phyloP scores from a whole-genome alignment of 2,329 filamentous ascomycete genomes.

The Cytospora mali region DNA sequence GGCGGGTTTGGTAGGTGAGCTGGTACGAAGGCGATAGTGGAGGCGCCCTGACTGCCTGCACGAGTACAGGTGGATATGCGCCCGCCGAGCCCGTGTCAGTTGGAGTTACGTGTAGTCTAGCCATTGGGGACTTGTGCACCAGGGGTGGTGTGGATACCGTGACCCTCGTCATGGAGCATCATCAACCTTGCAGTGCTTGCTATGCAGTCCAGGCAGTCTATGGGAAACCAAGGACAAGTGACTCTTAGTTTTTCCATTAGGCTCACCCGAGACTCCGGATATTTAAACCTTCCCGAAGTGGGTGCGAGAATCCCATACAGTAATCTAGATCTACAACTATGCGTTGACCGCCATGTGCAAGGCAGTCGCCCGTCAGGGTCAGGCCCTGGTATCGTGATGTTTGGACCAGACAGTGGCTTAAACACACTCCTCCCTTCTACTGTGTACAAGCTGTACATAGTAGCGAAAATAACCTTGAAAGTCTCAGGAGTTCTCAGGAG shows the following conservation, averaged over 20 bases:
- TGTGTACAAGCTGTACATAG: background rate
- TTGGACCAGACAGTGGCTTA: background rate
- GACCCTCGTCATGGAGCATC: background rate
- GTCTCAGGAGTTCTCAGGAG: too few species aligned
- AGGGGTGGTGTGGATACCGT: conserved; percentile 8
- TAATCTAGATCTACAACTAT: background rate
- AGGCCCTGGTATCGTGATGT: background rate
- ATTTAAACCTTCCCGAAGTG: too few species aligned
- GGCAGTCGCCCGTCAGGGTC: too few species aligned
- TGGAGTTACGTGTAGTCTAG: conserved; percentile 22
- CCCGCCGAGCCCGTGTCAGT: conserved; percentile 20
- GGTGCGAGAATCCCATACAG: background rate
- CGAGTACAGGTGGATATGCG: conserved; percentile 18
- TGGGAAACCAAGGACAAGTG: too few species aligned
- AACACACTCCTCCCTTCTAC: background rate
- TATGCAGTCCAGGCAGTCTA: background rate
- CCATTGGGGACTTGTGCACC: conserved; percentile 3
- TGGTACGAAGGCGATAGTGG: conserved; percentile 6
- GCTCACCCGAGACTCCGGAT: background rate
- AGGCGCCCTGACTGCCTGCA: conserved; percentile 14
- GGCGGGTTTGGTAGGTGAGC: conserved; percentile 15
- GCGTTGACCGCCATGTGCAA: background rate
- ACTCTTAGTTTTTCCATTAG: background rate
- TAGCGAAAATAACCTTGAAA: background rate
- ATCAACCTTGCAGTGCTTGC: background rate